These are phyloP conservation scores for Erythrophleum fordii DNA, from an alignment of 306 rosid genomes.

Conservation along the genomic window DNA sequence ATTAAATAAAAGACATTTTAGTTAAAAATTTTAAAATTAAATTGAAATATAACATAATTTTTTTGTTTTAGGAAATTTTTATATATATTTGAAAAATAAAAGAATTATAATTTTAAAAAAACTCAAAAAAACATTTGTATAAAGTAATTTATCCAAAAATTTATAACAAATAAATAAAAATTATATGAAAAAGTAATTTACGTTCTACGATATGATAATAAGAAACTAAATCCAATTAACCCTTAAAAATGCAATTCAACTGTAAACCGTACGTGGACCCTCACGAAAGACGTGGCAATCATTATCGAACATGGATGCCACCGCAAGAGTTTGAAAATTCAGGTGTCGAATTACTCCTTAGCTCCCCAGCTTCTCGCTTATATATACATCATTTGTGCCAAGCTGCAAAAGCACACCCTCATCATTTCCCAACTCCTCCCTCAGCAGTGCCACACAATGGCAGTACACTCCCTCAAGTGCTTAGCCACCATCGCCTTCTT, in stretches of 20 bases:
- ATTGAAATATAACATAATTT: too few species aligned
- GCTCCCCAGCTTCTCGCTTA: slow-evolving; percentile 14
- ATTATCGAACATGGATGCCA: slow-evolving; percentile 93
- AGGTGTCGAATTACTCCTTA: neutral
- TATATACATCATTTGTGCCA: slow-evolving; percentile 1
- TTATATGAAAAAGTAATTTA: too few species aligned
- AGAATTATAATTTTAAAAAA: too few species aligned
- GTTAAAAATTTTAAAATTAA: too few species aligned
- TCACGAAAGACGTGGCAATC: slow-evolving; percentile 43
- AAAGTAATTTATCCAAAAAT: too few species aligned
- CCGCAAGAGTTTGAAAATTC: slow-evolving; percentile 59
- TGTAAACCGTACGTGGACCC: slow-evolving; percentile 19
- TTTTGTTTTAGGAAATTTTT: too few species aligned
- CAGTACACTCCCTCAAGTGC: slow-evolving; percentile 14
- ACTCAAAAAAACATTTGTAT: too few species aligned
- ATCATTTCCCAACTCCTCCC: neutral
- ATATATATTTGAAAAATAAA: too few species aligned
- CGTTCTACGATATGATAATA: too few species aligned
- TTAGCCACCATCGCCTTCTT: slow-evolving; percentile 24
- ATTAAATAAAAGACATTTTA: too few species aligned
- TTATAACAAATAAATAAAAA: too few species aligned
- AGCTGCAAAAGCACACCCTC: neutral
- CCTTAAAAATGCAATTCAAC: neutral
- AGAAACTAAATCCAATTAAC: too few species aligned
- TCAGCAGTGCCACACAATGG: neutral